phyloP scores from a whole-genome alignment of 1,284 basidiomycete species.

The Gomphus bonarii region DNA sequence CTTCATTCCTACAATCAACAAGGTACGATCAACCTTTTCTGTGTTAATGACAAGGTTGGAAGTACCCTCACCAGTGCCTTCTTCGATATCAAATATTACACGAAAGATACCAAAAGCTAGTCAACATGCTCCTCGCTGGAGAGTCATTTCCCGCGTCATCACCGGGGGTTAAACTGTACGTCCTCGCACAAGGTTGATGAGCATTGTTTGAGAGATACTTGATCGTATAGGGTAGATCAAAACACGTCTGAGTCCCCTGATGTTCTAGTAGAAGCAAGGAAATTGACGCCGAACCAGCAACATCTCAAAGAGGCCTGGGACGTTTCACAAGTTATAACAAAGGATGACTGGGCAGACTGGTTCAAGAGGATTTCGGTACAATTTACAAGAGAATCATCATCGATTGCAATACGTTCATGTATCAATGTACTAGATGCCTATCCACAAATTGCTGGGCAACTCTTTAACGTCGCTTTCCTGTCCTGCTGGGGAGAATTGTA shows the following conservation, averaged over 20 bases:
- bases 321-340: constrained; percentile 66
- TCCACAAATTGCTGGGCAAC: constrained; percentile 83
- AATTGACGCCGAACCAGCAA: constrained; percentile 94
- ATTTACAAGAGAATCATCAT: constrained; percentile 97
- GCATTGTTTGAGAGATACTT: background rate
- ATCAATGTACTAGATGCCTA: constrained; percentile 91
- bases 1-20: constrained; percentile 95
- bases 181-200: constrained; percentile 13
- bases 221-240: constrained; percentile 31
- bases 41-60: background rate
- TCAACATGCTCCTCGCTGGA: constrained; percentile 84
- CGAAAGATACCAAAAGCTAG: constrained; percentile 79
- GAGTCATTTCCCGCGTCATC: constrained; percentile 71
- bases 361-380: constrained; percentile 89
- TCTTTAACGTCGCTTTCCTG: constrained; percentile 98
- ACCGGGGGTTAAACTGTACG: constrained; percentile 29
- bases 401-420: constrained; percentile 92
- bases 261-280: constrained; percentile 74
- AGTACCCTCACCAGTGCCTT: constrained; percentile 43
- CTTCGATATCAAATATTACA: constrained; percentile 80
- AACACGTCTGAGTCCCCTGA: constrained; percentile 62
- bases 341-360: constrained; percentile 96
- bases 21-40: constrained; percentile 38
- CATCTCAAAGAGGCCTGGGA: constrained; percentile 98
- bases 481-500: constrained; percentile 97